Percentiles rank a stretch among this genome's conserved stretches.
These are phyloP conservation scores for Pascua guehoae DNA, from an alignment of 1,284 basidiomycete species.

Conservation along the genomic window DNA sequence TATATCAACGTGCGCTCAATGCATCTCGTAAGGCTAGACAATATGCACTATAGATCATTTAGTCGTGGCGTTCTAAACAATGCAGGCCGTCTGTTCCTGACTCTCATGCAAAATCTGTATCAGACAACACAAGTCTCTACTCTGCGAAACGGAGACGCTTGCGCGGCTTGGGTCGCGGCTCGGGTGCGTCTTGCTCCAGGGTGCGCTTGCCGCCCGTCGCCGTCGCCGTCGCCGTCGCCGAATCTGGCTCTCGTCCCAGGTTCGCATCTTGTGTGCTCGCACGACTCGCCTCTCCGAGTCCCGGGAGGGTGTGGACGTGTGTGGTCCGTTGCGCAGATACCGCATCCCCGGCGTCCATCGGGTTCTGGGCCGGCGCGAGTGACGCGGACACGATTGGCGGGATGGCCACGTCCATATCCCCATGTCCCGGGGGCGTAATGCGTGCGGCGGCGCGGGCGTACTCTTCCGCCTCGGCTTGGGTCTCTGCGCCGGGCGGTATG, in stretches of 20 bases:
- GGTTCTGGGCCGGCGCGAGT: background rate
- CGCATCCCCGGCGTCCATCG: background rate
- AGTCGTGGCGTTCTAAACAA: too few relatives aligned
- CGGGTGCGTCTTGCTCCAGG: background rate
- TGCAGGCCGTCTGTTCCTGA: too few relatives aligned
- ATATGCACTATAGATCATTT: too few relatives aligned
- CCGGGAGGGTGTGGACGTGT: too few relatives aligned
- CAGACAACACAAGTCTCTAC: background rate
- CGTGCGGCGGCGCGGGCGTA: background rate
- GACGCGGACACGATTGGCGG: background rate
- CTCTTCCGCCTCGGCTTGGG: constrained; percentile 1
- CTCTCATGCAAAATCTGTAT: too few relatives aligned
- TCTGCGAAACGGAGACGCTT: constrained; percentile 6
- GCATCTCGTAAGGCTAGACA: too few relatives aligned
- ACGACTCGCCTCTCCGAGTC: too few relatives aligned
- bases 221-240: background rate
- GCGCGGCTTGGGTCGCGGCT: background rate
- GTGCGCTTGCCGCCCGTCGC: background rate
- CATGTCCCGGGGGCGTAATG: background rate
- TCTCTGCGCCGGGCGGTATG: constrained; percentile 12
- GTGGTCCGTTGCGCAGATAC: too few relatives aligned
- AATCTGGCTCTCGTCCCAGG: background rate
- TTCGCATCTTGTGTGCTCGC: too few relatives aligned
- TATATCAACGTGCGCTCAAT: background rate
- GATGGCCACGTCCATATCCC: background rate